Percentiles rank a stretch among this genome's conserved stretches.
phyloP scores from a whole-genome alignment of 1,284 basidiomycete genomes.

The Microbotryum silenes-acaulis region DNA sequence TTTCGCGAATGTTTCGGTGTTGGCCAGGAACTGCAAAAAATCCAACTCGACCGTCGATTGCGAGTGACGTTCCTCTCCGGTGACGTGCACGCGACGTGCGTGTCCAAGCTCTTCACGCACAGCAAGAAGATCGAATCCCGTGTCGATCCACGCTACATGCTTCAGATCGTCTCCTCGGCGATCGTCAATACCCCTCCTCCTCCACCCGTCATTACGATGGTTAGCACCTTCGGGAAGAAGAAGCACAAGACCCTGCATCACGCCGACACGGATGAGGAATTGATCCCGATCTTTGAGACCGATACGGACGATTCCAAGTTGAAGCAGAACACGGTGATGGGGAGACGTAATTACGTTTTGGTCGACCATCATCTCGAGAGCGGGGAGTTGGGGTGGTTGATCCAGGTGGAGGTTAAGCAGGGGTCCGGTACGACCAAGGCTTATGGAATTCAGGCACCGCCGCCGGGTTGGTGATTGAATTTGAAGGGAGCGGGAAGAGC shows the following conservation, averaged over 20 bases:
- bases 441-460: conserved; percentile 42
- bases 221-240: conserved; percentile 69
- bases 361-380: conserved; percentile 55
- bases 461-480: conserved; percentile 9
- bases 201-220: conserved; percentile 65
- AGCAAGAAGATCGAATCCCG: conserved; percentile 49
- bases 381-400: conserved; percentile 72
- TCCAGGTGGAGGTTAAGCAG: conserved; percentile 76
- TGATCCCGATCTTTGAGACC: conserved; percentile 26
- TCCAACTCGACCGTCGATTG: conserved; percentile 55
- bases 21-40: conserved; percentile 54
- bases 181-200: conserved; percentile 57
- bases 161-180: conserved; percentile 52
- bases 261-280: conserved; percentile 58
- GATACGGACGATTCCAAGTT: conserved; percentile 64
- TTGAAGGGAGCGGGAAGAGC: background rate
- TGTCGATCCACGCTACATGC: conserved; percentile 73
- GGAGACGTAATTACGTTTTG: conserved; percentile 78
- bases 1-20: background rate
- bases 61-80: conserved; percentile 80
- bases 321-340: conserved; percentile 42
- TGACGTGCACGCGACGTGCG: conserved; percentile 82
- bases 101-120: conserved; percentile 44
- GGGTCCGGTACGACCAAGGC: conserved; percentile 64
- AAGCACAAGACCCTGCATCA: conserved; percentile 55